Evolutionary conservation across 495 filamentous ascomycete genomes (phyloP), one percentile per base, ranked within the genome.

Genomic region (Xylaria curta): DNA sequence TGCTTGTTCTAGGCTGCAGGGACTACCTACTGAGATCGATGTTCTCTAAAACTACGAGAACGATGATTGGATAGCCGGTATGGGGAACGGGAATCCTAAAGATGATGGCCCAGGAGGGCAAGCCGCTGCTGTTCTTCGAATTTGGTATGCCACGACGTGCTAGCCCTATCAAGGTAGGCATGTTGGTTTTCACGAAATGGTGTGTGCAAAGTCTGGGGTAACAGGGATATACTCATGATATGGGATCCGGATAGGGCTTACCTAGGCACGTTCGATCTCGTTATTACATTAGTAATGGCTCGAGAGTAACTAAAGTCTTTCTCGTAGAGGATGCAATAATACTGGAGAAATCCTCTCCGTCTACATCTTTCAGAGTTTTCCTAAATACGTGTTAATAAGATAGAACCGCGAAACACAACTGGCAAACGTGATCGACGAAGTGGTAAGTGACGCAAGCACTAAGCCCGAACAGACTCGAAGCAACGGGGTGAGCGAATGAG

Each of bases 151-250:
- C 21, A 38, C 46, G 60, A 47, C 47, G 8, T 42, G 47, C 60
- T 64, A 64, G 58, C 68, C 36, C 10, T 21, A 64, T 64, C 51
- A 65, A 71, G 69, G 42, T 66, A 60, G 69, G 62, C 69, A 21
- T 12, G 15, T 59, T 33, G 38, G 19, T 42, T 66, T 66, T 64
- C 21, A 21, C 36, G 40, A 71, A 47, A 60, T 33, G 61, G 60
- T 64, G 68, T 65, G 17, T 8, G 36, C 15, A 62, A 62, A 72
- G 70, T 72, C 70, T 68, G 70, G 70, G 70, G 70, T 68, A 72
- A 66, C 70, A 72, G 65, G 70, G 70, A 68, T 72, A 63, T 28
- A 63, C 28, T 21, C 33, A 38, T 24, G 67, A 49, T 9, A 24
- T 13, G 53, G 31, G 21, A 21, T 8, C 44, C 33, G 9, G 17